These are phyloP conservation scores for Saturnispora dispora DNA, from an alignment of 805 yeast species.

Conservation along the genomic window DNA sequence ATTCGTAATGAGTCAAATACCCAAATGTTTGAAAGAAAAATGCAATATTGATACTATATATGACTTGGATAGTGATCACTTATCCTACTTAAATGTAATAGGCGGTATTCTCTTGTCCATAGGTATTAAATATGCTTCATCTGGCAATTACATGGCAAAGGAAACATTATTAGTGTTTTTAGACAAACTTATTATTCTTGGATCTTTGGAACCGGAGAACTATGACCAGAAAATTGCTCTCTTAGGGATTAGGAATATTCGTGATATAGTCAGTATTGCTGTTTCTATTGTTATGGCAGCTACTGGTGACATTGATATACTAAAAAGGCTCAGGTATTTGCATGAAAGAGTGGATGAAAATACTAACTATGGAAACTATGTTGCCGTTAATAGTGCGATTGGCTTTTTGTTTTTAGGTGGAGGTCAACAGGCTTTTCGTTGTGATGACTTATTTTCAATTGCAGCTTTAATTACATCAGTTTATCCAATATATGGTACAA, in stretches of 20 bases:
- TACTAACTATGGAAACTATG: conserved; percentile 56
- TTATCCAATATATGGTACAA: conserved; percentile 63
- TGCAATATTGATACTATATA: conserved; percentile 23
- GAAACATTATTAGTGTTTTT: conserved; percentile 45
- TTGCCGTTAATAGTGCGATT: conserved; percentile 71
- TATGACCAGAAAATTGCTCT: conserved; percentile 53
- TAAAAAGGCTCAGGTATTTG: conserved; percentile 61
- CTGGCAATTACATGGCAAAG: conserved; percentile 45
- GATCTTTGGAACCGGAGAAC: conserved; percentile 33
- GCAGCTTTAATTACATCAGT: conserved; percentile 65
- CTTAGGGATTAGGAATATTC: conserved; percentile 44
- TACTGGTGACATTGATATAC: conserved; percentile 73
- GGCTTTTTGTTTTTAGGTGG: conserved; percentile 89
- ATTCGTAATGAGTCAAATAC: conserved; percentile 57
- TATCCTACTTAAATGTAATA: conserved; percentile 53
- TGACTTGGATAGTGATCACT: conserved; percentile 46
- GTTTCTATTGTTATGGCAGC: conserved; percentile 79
- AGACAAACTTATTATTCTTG: conserved; percentile 40
- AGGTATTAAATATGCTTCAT: conserved; percentile 70
- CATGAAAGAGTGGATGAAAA: conserved; percentile 44
- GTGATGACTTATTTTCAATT: conserved; percentile 47
- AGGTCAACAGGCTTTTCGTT: conserved; percentile 76
- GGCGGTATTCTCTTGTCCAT: conserved; percentile 71
- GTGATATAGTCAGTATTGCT: conserved; percentile 54
- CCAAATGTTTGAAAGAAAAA: conserved; percentile 32